Evolutionary conservation across 208 protist genomes (phyloP).

Genomic region (Trypanosomatidae sp.): DNA sequence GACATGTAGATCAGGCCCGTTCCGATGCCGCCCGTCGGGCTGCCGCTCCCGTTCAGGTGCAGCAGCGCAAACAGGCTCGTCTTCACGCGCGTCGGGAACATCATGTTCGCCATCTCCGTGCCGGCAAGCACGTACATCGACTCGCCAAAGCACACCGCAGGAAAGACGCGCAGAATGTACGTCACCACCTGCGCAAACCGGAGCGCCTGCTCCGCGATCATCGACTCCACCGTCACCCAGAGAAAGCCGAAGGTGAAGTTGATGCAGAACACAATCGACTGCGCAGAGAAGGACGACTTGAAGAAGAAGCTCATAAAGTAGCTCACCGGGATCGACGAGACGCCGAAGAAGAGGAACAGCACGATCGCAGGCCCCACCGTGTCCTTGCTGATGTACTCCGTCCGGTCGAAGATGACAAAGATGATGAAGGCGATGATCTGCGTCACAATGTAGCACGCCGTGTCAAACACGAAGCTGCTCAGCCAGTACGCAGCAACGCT

Average conservation of each 20-base stretch:
- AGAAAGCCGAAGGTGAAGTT: constrained; percentile 86
- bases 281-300: constrained; percentile 60
- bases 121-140: constrained; percentile 66
- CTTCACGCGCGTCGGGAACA: constrained; percentile 37
- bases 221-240: constrained; percentile 71
- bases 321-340: constrained; percentile 61
- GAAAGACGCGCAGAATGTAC: constrained; percentile 61
- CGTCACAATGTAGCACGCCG: constrained; percentile 59
- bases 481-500: constrained; percentile 74
- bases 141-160: constrained; percentile 76
- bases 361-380: constrained; percentile 47
- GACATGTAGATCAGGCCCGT: constrained; percentile 79
- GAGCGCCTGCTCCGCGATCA: constrained; percentile 46
- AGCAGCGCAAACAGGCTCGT: constrained; percentile 46
- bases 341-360: constrained; percentile 74
- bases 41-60: constrained; percentile 17
- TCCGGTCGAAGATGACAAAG: constrained; percentile 67
- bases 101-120: constrained; percentile 42
- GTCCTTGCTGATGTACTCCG: constrained; percentile 62
- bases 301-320: constrained; percentile 88
- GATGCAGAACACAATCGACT: constrained; percentile 76
- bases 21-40: constrained; percentile 54
- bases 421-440: constrained; percentile 60
- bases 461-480: constrained; percentile 79
- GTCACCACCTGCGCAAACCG: constrained; percentile 50